phyloP scores from a whole-genome alignment of 1,139 yeast genomes.

The Blastobotrys niveus region DNA sequence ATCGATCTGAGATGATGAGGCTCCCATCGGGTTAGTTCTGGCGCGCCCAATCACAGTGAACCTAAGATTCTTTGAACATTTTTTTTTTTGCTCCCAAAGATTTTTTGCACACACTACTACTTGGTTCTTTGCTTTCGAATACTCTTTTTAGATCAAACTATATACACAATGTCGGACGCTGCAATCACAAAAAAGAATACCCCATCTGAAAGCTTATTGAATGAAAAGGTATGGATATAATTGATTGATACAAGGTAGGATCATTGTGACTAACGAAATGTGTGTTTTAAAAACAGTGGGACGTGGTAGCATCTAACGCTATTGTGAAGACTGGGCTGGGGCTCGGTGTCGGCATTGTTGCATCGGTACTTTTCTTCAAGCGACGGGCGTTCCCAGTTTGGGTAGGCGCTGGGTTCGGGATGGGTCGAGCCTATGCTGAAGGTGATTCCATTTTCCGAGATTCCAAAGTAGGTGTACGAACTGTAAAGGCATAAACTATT shows the following conservation, averaged over 20 bases:
- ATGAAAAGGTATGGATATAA: conserved; percentile 52
- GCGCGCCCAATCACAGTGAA: too few relatives aligned
- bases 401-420: conserved; percentile 93
- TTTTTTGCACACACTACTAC: too few relatives aligned
- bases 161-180: conserved; percentile 25
- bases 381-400: conserved; percentile 97
- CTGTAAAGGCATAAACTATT: conserved; percentile 30
- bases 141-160: too few relatives aligned
- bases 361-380: conserved; percentile 83
- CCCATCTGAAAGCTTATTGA: conserved; percentile 60
- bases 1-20: too few relatives aligned
- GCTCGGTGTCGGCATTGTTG: conserved; percentile 91
- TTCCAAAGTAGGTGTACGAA: conserved; percentile 34
- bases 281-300: conserved; percentile 53
- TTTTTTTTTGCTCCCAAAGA: conserved; percentile 1
- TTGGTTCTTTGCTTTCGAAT: too few relatives aligned
- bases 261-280: background rate
- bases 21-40: too few relatives aligned
- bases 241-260: background rate
- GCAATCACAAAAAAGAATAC: conserved; percentile 18
- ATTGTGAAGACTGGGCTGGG: conserved; percentile 97
- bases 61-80: too few relatives aligned
- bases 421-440: conserved; percentile 96
- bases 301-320: conserved; percentile 88
- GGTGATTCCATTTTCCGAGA: conserved; percentile 92